Evolutionary conservation across 805 yeast species (phyloP).

Genomic region (Wickerhamomyces tratensis): DNA sequence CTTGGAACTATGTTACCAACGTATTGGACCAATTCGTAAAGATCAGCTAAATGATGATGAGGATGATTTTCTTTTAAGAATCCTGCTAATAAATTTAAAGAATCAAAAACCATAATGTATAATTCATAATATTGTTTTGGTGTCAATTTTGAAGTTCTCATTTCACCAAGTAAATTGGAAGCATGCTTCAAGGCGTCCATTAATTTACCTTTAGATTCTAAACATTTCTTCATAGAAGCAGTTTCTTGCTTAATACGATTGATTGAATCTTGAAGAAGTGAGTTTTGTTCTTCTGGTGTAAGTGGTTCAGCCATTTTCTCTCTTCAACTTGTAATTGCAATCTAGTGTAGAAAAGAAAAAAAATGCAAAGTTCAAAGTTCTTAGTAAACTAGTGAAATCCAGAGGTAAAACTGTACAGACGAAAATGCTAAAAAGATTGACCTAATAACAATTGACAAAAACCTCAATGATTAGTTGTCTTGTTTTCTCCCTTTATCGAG

Average conservation of each 20-base stretch:
- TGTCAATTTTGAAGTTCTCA: slow-evolving; percentile 62
- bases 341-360: too few species aligned
- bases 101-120: slow-evolving; percentile 77
- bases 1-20: slow-evolving; percentile 92
- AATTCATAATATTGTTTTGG: slow-evolving; percentile 94
- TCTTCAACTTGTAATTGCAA: too few species aligned
- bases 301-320: slow-evolving; percentile 1
- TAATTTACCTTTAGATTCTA: slow-evolving; percentile 57
- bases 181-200: slow-evolving; percentile 88
- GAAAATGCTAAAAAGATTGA: too few species aligned
- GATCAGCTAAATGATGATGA: slow-evolving; percentile 68
- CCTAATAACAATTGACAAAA: too few species aligned
- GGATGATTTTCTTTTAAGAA: slow-evolving; percentile 63
- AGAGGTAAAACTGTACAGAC: too few species aligned
- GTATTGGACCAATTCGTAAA: slow-evolving; percentile 91
- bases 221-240: slow-evolving; percentile 63
- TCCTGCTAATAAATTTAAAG: slow-evolving; percentile 56
- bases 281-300: slow-evolving; percentile 17
- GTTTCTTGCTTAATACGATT: slow-evolving; percentile 59
- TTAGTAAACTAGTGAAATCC: too few species aligned
- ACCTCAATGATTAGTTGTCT: too few species aligned
- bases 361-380: too few species aligned
- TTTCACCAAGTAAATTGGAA: slow-evolving; percentile 69
- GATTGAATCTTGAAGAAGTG: slow-evolving; percentile 33
- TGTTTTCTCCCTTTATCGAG: too few species aligned